These are phyloP conservation scores for Bipolaris victoriae DNA, from an alignment of 2,329 filamentous ascomycete species.

Conservation along the genomic window DNA sequence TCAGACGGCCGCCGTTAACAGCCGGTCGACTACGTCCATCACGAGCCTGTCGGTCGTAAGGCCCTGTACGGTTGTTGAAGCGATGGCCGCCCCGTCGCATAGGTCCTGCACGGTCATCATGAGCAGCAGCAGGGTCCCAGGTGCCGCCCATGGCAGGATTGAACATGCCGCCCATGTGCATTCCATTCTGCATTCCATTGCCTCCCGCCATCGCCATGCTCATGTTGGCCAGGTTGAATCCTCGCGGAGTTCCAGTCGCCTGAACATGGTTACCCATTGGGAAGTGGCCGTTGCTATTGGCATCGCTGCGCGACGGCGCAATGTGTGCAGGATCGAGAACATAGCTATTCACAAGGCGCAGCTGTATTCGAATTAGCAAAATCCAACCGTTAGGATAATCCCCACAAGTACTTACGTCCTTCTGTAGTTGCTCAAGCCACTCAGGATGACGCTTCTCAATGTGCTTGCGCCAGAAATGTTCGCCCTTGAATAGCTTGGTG, in stretches of 20 bases:
- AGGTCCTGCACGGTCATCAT: slow-evolving; percentile 51
- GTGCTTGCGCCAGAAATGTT: slow-evolving; percentile 97
- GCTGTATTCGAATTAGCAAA: slow-evolving; percentile 57
- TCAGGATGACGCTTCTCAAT: slow-evolving; percentile 94
- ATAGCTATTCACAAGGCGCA: slow-evolving; percentile 90
- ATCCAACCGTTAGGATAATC: not conserved
- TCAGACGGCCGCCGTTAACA: slow-evolving; percentile 56
- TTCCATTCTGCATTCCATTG: slow-evolving; percentile 52
- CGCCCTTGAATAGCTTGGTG: slow-evolving; percentile 95
- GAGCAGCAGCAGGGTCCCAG: slow-evolving; percentile 60
- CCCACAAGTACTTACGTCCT: slow-evolving; percentile 70
- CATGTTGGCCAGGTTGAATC: slow-evolving; percentile 84
- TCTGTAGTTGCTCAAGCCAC: slow-evolving; percentile 79
- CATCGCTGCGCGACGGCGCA: slow-evolving; percentile 88
- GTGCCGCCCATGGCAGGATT: slow-evolving; percentile 56
- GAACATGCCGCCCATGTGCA: slow-evolving; percentile 55
- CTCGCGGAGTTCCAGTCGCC: slow-evolving; percentile 82
- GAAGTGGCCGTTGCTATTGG: slow-evolving; percentile 95
- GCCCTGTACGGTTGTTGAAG: slow-evolving; percentile 49
- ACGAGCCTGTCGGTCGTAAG: slow-evolving; percentile 50
- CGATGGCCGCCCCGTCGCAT: slow-evolving; percentile 51
- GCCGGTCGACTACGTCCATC: slow-evolving; percentile 55
- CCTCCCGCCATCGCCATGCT: slow-evolving; percentile 65
- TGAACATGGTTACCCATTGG: slow-evolving; percentile 75
- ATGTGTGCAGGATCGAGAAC: slow-evolving; percentile 95